A percentile compares a stretch with the other conserved stretches of the same genome.
Evolutionary conservation across 148 eudicot genomes (phyloP).

Genomic region (Camellia lanceoleosa): DNA sequence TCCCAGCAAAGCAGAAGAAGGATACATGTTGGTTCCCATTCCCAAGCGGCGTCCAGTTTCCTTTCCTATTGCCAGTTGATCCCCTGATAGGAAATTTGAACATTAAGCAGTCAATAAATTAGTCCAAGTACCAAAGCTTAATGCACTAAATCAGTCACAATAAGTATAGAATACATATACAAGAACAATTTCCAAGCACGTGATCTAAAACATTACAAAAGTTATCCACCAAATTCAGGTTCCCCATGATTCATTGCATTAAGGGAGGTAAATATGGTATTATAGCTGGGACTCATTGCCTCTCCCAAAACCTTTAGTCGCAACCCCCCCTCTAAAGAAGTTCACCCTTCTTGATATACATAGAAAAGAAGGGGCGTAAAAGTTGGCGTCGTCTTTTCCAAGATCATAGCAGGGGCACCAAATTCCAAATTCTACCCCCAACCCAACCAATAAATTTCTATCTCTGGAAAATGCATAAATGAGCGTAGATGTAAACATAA

Average conservation of each 20-base stretch:
- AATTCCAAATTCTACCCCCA: neutral
- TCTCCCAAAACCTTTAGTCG: neutral
- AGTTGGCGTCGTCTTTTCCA: neutral
- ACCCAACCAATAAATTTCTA: neutral
- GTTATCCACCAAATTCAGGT: neutral
- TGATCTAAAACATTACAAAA: neutral
- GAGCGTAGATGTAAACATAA: neutral
- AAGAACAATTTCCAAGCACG: neutral
- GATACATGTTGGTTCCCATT: constrained; percentile 99
- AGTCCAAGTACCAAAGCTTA: neutral
- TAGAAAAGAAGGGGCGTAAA: neutral
- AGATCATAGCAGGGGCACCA: neutral
- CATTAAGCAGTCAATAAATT: constrained; percentile 13
- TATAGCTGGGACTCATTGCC: neutral
- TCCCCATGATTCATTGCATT: neutral
- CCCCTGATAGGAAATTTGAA: constrained; percentile 47
- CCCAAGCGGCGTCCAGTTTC: constrained; percentile 98
- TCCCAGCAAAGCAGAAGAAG: constrained; percentile 93
- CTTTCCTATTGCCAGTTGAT: constrained; percentile 95
- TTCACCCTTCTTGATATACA: neutral
- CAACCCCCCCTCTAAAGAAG: neutral
- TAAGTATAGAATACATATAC: neutral
- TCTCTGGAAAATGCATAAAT: neutral
- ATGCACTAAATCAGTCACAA: neutral
- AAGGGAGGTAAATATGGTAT: neutral